Evolutionary conservation across 345 rosid species (phyloP).

Genomic region (Limnanthes douglasii): DNA sequence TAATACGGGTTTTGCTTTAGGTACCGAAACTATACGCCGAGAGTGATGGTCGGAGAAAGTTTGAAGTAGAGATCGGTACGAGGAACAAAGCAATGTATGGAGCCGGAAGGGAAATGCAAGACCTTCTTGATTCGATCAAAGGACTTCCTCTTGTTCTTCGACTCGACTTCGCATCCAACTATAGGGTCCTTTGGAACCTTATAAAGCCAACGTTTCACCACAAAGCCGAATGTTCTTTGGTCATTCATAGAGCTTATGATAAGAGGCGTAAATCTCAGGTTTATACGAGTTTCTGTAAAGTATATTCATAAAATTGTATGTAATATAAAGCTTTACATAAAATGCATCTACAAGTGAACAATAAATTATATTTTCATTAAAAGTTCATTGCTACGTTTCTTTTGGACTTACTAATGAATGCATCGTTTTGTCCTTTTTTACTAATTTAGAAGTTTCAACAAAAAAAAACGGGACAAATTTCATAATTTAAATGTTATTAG

Average conservation of each 20-base stretch:
- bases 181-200: slow-evolving; percentile 40
- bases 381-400: no score
- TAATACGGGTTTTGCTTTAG: slow-evolving; percentile 17
- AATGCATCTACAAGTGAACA: no score
- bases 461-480: no score
- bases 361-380: no score
- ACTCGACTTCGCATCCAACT: slow-evolving; percentile 21
- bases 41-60: slow-evolving; percentile 22
- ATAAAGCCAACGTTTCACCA: slow-evolving; percentile 41
- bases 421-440: no score
- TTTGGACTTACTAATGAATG: no score
- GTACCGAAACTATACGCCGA: slow-evolving; percentile 40
- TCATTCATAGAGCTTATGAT: slow-evolving; percentile 19
- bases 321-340: no score
- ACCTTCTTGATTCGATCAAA: slow-evolving; percentile 48
- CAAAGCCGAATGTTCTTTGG: slow-evolving; percentile 31
- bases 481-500: no score
- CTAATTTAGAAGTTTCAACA: no score
- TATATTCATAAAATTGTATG: no score
- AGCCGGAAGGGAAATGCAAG: slow-evolving; percentile 71
- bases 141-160: slow-evolving; percentile 48
- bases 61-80: slow-evolving; percentile 34
- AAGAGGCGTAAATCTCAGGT: slow-evolving; percentile 20
- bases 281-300: slow-evolving; percentile 22
- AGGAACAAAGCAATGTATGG: slow-evolving; percentile 67